A percentile compares a stretch with the other conserved stretches of the same genome.
Conservation (phyloP, 2,329 filamentous ascomycete genomes). For the Allantophomopsis cytisporea region DNA sequence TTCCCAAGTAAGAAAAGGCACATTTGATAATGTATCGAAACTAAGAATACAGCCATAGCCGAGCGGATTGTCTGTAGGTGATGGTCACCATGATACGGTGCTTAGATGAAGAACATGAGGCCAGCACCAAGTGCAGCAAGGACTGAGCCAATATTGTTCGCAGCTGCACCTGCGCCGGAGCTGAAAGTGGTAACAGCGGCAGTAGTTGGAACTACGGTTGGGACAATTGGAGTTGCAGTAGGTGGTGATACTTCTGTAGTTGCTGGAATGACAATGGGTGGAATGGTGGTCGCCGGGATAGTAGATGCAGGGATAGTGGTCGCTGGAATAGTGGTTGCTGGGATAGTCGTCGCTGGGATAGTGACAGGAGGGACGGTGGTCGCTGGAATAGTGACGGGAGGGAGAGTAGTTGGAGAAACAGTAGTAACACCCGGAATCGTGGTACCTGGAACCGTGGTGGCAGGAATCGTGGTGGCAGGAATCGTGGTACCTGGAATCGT, state of each 20-base stretch:
- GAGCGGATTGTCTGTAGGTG: no score
- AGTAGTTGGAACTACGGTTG: conserved; percentile 3
- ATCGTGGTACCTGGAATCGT: no score
- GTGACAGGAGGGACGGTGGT: conserved; percentile 20
- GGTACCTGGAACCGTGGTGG: conserved; percentile 11
- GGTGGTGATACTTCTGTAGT: conserved; percentile 10
- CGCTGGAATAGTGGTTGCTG: conserved; percentile 34
- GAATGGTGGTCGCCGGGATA: conserved; percentile 2
- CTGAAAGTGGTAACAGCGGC: conserved; percentile 4
- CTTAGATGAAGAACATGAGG: conserved; percentile 27
- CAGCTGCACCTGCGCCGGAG: conserved; percentile 10
- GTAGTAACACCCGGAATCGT: conserved; percentile 34
- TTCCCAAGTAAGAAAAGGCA: no score
- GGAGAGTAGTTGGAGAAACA: conserved; percentile 7
- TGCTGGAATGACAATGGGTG: conserved; percentile 34
- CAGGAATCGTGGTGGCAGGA: no score
- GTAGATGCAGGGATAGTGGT: conserved; percentile 20
- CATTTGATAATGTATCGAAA: no score
- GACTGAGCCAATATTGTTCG: conserved; percentile 19
- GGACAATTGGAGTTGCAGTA: neutral
- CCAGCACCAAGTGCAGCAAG: conserved; percentile 22
- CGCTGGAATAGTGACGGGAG: conserved; percentile 34
- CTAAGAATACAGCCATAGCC: no score
- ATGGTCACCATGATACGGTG: neutral
- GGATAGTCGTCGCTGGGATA: conserved; percentile 2